These are phyloP conservation scores for Micractinium sp. DNA, from an alignment of 139 green algal genomes.

Conservation along the genomic window DNA sequence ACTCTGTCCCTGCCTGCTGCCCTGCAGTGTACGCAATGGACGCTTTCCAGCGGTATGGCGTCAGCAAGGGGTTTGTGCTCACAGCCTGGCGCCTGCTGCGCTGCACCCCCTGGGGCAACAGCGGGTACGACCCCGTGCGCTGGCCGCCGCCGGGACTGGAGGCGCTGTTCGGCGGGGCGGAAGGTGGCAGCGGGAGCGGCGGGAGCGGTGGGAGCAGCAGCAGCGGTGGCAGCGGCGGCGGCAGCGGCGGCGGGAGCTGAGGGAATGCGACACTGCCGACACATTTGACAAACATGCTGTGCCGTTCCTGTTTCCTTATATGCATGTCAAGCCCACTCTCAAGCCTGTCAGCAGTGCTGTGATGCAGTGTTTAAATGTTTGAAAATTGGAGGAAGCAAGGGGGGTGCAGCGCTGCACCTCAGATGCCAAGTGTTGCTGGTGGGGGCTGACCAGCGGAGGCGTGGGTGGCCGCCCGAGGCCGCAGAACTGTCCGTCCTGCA, in stretches of 20 bases:
- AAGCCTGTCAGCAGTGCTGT: too few species aligned
- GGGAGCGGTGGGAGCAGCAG: not conserved
- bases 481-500: too few species aligned
- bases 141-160: conserved; percentile 58
- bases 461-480: too few species aligned
- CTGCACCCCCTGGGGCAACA: conserved; percentile 73
- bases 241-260: not conserved
- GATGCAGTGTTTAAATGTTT: too few species aligned
- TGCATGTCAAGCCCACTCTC: too few species aligned
- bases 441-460: too few species aligned
- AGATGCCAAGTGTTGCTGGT: too few species aligned
- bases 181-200: not conserved
- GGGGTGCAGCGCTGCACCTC: too few species aligned
- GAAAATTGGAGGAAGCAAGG: too few species aligned
- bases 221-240: not conserved
- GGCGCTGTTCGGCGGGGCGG: not conserved
- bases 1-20: not conserved
- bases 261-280: too few species aligned
- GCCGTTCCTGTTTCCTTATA: too few species aligned
- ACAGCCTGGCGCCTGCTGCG: conserved; percentile 82
- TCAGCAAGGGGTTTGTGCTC: conserved; percentile 70
- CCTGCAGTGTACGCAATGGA: conserved; percentile 56
- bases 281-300: too few species aligned
- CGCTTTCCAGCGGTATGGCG: conserved; percentile 70
- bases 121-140: conserved; percentile 52